A percentile compares a stretch with the other conserved stretches of the same genome.
Conservation (phyloP, 257 asterid genomes). For the Echium plantagineum region DNA sequence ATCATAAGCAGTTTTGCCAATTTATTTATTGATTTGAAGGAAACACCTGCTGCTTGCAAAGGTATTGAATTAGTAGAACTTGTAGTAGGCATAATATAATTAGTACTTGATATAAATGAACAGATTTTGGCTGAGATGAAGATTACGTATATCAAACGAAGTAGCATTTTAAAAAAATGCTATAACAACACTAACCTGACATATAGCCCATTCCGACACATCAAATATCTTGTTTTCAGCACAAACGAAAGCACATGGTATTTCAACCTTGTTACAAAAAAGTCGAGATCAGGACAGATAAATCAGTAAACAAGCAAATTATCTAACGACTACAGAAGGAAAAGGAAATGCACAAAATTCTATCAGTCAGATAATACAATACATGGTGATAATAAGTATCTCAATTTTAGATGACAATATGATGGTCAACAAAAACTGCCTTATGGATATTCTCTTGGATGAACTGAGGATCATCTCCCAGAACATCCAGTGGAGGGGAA, state of each 20-base stretch:
- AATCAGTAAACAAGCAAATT: background rate
- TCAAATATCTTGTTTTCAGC: constrained; percentile 95
- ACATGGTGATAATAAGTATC: background rate
- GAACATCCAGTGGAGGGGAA: no score
- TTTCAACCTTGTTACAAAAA: constrained; percentile 47
- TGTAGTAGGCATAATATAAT: no score
- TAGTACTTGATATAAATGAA: no score
- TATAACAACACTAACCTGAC: constrained; percentile 68
- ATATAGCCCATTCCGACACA: constrained; percentile 98
- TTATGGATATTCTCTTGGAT: background rate
- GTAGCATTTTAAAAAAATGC: background rate
- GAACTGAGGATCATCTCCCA: no score
- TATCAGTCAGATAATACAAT: background rate
- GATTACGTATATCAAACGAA: background rate
- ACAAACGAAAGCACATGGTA: constrained; percentile 96
- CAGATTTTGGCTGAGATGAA: no score
- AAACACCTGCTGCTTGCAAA: no score
- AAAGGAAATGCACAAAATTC: background rate
- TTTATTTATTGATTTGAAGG: no score
- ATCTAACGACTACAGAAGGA: background rate
- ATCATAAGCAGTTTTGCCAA: no score
- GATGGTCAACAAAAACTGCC: background rate
- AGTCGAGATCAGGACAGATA: background rate
- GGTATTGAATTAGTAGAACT: no score
- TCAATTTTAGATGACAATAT: background rate